A percentile compares a stretch with the other conserved stretches of the same genome.
phyloP scores from a whole-genome alignment of 1,284 basidiomycete genomes.

The Leccinum olivaceoglutinosum region DNA sequence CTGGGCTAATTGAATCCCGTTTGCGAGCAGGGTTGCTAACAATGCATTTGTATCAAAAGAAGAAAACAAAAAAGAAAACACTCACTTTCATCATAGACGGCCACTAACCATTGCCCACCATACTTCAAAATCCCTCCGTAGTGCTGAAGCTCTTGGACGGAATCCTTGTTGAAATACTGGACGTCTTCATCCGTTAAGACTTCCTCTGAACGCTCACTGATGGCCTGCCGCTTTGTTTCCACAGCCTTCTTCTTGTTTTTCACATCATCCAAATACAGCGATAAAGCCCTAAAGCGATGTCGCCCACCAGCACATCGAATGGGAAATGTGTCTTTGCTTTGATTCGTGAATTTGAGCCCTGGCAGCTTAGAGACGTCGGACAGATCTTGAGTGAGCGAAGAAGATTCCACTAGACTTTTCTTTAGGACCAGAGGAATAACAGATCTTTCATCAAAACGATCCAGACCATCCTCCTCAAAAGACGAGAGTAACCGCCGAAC shows the following conservation, averaged over 20 bases:
- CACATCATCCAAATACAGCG: background rate
- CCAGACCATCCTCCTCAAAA: conserved; percentile 1
- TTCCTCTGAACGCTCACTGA: background rate
- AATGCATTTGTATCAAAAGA: background rate
- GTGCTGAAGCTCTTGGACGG: background rate
- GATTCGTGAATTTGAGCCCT: background rate
- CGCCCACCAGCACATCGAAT: conserved; percentile 7
- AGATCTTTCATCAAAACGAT: conserved; percentile 2
- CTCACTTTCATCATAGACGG: conserved; percentile 10
- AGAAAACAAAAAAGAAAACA: background rate
- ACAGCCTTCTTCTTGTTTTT: background rate
- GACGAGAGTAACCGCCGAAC: background rate
- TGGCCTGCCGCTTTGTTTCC: background rate
- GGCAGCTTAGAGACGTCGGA: background rate
- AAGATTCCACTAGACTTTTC: background rate
- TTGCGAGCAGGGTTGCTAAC: background rate
- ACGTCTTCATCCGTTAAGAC: background rate
- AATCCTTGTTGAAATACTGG: background rate
- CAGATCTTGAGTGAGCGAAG: background rate
- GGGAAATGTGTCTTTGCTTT: background rate
- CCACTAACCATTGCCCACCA: conserved; percentile 8
- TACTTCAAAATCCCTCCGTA: conserved; percentile 1
- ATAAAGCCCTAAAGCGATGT: conserved; percentile 3
- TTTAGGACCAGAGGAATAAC: conserved; percentile 5
- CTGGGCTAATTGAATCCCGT: conserved; percentile 5